Percentiles rank a stretch among this genome's conserved stretches.
Conservation (phyloP, 1,139 yeast genomes). For the Debaryomycetaceae sp. region DNA sequence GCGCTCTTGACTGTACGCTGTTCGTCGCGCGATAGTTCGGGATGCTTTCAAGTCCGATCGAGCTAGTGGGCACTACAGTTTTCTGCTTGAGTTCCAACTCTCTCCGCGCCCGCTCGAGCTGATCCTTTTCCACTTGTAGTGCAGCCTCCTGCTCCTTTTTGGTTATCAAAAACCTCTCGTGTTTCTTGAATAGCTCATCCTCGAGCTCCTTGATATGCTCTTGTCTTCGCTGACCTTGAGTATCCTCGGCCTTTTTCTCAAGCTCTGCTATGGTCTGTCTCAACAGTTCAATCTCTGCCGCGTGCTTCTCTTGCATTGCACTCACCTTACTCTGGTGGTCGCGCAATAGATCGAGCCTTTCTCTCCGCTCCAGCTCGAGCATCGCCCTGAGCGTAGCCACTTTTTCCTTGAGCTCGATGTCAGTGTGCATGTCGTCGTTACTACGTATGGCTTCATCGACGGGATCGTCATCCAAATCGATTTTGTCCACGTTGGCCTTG, state of each 20-base stretch:
- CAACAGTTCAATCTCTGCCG: slow-evolving; percentile 1
- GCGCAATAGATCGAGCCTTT: slow-evolving; percentile 2
- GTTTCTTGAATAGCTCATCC: slow-evolving; percentile 4
- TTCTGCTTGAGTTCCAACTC: background rate
- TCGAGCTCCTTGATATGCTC: slow-evolving; percentile 5
- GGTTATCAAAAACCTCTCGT: slow-evolving; percentile 5
- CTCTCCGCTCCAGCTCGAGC: slow-evolving; percentile 1
- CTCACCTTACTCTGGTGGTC: slow-evolving; percentile 3
- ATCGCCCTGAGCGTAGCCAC: background rate
- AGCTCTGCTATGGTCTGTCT: slow-evolving; percentile 3
- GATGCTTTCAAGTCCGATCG: background rate
- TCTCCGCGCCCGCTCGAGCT: background rate
- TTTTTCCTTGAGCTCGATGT: background rate
- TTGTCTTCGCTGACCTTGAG: slow-evolving; percentile 3
- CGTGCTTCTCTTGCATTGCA: slow-evolving; percentile 3
- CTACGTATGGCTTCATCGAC: slow-evolving; percentile 4
- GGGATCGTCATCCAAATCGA: slow-evolving; percentile 1
- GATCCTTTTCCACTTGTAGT: slow-evolving; percentile 1
- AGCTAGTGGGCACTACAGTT: background rate
- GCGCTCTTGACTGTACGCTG: background rate
- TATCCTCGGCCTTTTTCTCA: slow-evolving; percentile 1
- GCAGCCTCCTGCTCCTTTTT: slow-evolving; percentile 6
- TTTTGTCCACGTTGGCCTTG: background rate
- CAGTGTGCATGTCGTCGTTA: background rate
- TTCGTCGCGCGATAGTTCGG: background rate